phyloP scores from a whole-genome alignment of 306 rosid species.

The Biancaea sappan region DNA sequence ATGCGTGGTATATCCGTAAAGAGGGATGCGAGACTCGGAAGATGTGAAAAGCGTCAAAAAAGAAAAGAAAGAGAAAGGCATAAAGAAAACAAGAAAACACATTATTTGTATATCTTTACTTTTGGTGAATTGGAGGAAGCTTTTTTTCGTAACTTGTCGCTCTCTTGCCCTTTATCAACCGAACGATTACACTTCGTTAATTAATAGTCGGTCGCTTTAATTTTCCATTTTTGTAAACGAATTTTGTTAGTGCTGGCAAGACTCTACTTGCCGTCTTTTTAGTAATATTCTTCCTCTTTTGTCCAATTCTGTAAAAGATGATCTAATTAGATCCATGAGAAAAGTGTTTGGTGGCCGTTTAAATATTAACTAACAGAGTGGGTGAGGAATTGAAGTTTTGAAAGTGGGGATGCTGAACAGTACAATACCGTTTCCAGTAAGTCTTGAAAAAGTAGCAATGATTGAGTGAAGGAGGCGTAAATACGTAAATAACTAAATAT shows the following conservation, averaged over 20 bases:
- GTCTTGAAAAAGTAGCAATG: not conserved
- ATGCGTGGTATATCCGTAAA: not conserved
- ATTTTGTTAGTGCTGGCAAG: too few species aligned
- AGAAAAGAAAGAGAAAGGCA: not conserved
- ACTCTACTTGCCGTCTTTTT: not conserved
- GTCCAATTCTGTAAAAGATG: not conserved
- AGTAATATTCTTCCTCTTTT: not conserved
- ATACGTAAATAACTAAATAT: not conserved
- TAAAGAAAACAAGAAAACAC: not conserved
- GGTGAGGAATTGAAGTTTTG: not conserved
- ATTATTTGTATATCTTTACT: conserved; percentile 13
- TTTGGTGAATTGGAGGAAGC: conserved; percentile 27
- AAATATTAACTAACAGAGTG: not conserved
- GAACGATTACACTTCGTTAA: not conserved
- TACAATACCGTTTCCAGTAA: not conserved
- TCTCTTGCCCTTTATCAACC: conserved; percentile 4
- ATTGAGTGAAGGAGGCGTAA: not conserved
- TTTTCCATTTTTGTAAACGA: not conserved
- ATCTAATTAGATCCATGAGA: not conserved
- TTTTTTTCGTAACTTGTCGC: not conserved
- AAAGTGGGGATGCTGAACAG: not conserved
- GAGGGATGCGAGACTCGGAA: not conserved
- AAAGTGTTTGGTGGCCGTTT: too few species aligned
- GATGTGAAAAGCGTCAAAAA: not conserved
- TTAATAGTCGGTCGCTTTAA: not conserved